A percentile compares a stretch with the other conserved stretches of the same genome.
phyloP scores from a whole-genome alignment of 768 basidiomycete species.

The Clitopilus hobsonii region DNA sequence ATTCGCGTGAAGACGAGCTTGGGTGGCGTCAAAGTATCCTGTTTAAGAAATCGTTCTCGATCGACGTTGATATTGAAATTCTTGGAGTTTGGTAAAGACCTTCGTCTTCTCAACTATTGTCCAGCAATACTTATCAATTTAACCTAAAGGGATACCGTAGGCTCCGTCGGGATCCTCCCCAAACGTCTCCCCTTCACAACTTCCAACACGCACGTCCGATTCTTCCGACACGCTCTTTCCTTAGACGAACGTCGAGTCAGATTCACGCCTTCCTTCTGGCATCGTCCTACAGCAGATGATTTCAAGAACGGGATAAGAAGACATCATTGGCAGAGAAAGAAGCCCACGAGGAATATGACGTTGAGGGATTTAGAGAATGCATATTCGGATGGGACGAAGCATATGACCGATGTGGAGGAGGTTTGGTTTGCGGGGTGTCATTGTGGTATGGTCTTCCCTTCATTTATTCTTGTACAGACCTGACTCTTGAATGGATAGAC shows the following conservation, averaged over 20 bases:
- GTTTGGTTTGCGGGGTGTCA: conserved; percentile 83
- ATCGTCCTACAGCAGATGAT: conserved; percentile 32
- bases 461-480: conserved; percentile 16
- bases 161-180: conserved; percentile 65
- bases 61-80: conserved; percentile 67
- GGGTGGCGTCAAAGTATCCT: conserved; percentile 48
- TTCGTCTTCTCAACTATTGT: not conserved
- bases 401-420: conserved; percentile 52
- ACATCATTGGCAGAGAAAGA: not conserved
- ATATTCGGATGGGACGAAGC: conserved; percentile 31
- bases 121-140: not conserved
- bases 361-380: conserved; percentile 38
- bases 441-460: conserved; percentile 34
- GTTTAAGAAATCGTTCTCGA: conserved; percentile 72
- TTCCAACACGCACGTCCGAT: conserved; percentile 57
- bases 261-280: conserved; percentile 61
- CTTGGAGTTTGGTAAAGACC: conserved; percentile 67
- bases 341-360: conserved; percentile 72
- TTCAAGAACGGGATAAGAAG: not conserved
- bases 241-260: conserved; percentile 71
- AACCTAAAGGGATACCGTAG: conserved; percentile 66
- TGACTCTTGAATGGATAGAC: conserved; percentile 33
- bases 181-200: conserved; percentile 64
- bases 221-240: conserved; percentile 73
- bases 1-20: conserved; percentile 43